Conservation (phyloP, 2,329 filamentous ascomycete genomes). For the Ceratocystis alfenasii region DNA sequence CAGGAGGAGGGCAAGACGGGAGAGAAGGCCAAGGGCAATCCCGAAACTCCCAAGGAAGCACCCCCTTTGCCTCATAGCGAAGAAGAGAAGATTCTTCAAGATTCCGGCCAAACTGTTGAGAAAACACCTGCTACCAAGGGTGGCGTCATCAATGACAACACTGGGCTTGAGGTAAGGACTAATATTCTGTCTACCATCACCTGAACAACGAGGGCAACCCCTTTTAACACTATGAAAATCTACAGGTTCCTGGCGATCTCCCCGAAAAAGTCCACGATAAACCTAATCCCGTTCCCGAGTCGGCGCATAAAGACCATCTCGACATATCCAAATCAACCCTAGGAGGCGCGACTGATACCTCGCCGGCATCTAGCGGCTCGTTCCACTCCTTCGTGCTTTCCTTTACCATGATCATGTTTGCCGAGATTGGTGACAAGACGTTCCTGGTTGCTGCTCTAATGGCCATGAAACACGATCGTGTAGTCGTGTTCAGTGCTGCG, state of each 20-base stretch:
- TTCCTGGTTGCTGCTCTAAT: conserved; percentile 94
- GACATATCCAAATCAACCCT: conserved; percentile 33
- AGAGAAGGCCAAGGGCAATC: conserved; percentile 58
- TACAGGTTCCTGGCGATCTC: conserved; percentile 67
- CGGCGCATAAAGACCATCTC: conserved; percentile 52
- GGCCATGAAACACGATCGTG: conserved; percentile 94
- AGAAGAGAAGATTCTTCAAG: conserved; percentile 49
- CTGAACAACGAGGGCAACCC: background rate
- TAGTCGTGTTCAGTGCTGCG: conserved; percentile 91
- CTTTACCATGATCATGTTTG: conserved; percentile 93
- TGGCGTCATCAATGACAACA: conserved; percentile 23
- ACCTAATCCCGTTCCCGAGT: conserved; percentile 55
- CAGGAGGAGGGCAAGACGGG: conserved; percentile 53
- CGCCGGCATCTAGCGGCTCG: conserved; percentile 34
- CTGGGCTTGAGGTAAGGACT: conserved; percentile 47
- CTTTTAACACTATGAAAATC: conserved; percentile 18
- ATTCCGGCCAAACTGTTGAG: conserved; percentile 30
- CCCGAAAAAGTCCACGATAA: conserved; percentile 67
- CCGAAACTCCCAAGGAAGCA: conserved; percentile 73
- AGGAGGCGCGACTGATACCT: conserved; percentile 24
- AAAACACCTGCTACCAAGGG: conserved; percentile 21
- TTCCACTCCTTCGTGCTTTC: conserved; percentile 84
- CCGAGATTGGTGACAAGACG: conserved; percentile 95
- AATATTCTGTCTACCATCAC: background rate
- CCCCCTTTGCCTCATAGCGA: conserved; percentile 73